Base-by-base conservation (phyloP, 768 basidiomycete species). In the Russula virescens region DNA sequence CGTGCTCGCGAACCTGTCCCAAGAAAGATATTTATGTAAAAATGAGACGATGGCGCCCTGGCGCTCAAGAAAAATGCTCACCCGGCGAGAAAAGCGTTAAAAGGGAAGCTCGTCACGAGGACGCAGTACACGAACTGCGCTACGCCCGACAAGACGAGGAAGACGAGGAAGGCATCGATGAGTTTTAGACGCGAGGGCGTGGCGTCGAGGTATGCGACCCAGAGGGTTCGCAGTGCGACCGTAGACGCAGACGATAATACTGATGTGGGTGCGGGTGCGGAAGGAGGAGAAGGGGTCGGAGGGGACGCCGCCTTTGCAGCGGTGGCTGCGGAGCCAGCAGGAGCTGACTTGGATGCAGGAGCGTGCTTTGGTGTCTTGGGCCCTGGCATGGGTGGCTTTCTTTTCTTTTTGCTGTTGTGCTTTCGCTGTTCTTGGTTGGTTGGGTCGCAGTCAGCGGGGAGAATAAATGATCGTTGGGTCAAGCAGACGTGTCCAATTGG, bases 51-150 rank as follows among this genome's bases (percentile, higher is more conserved):
- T 18, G 25, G 19, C 11, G 31, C 5, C 31, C 3, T 4, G 31
- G 31, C 31, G 31, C 31, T 8, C 3, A 25, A 5, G 14, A 43
- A 31, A 43, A 19, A 19, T 2, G 75, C 91, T 64, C 75, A 98
- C 97, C 94, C 95, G 66, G 94, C 87, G 68, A 98, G 75, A 77
- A 99, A 99, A 43, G 97, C 94, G 69, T 99, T 98, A 80, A 95
- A 98, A 25, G 97, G 97, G 76, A 86, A 98, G 77, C 86, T 89
- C 61, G 94, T 94, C 65, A 99, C 81, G 67, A 93, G 79, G 34
- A 96, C 75, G 77, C 96, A 94, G 77, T 98, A 98, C 11, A 82
- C 76, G 76, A 99, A 98, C 73, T 98, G 95, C 49, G 85, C 72
- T 62, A 95, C 81, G 69, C 97, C 97, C 2, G 91, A 90, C 50